Evolutionary conservation across 2,329 filamentous ascomycete species (phyloP).

Genomic region (Pyrenophora graminea): DNA sequence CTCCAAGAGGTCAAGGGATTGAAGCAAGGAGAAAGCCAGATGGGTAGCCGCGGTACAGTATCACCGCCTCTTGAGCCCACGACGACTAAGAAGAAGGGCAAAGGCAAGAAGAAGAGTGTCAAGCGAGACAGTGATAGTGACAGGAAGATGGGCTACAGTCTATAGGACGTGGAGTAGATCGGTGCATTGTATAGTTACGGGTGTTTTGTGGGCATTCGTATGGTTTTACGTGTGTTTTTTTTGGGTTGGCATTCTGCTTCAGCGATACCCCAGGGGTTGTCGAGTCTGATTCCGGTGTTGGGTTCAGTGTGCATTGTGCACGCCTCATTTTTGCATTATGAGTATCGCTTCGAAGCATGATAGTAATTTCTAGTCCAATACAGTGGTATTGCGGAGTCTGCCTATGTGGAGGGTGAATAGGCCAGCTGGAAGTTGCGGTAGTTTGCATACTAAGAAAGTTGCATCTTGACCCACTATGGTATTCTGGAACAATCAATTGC

Average conservation of each 20-base stretch:
- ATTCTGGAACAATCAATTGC: too few species aligned
- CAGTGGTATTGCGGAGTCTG: neutral
- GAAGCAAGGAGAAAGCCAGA: conserved; percentile 48
- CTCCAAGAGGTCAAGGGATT: conserved; percentile 75
- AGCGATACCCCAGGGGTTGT: conserved; percentile 9
- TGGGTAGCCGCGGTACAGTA: conserved; percentile 32
- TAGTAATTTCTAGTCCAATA: conserved; percentile 3
- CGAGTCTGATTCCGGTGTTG: conserved; percentile 4
- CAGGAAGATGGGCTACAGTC: conserved; percentile 36
- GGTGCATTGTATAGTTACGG: conserved; percentile 11
- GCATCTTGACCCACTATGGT: too few species aligned
- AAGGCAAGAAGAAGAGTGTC: conserved; percentile 37
- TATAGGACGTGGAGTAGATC: conserved; percentile 9
- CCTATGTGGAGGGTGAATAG: too few species aligned
- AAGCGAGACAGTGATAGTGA: conserved; percentile 23
- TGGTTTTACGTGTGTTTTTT: conserved; percentile 1
- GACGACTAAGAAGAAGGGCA: conserved; percentile 32
- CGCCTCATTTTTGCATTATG: conserved; percentile 2
- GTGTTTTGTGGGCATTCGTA: conserved; percentile 14
- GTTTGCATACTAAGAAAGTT: too few species aligned
- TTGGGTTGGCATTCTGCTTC: conserved; percentile 10
- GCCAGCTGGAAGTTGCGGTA: too few species aligned
- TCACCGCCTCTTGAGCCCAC: conserved; percentile 32
- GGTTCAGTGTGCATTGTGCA: neutral
- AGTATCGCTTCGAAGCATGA: neutral